A percentile compares a stretch with the other conserved stretches of the same genome.
phyloP scores from a whole-genome alignment of 2,329 filamentous ascomycete species.

The Colletotrichum sojae region DNA sequence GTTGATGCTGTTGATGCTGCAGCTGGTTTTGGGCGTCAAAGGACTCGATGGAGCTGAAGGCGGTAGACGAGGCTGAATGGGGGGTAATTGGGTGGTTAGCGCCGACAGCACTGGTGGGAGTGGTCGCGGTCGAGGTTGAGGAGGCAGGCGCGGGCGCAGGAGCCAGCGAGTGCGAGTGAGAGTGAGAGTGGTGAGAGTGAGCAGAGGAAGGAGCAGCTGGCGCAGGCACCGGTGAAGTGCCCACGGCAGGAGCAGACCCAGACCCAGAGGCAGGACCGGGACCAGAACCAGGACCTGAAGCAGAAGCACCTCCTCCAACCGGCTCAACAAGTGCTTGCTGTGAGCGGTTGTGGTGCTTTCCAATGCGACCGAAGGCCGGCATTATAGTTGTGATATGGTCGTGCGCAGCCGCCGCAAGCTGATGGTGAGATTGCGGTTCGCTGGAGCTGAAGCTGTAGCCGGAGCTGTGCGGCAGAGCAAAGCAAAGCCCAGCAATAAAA shows the following conservation, averaged over 20 bases:
- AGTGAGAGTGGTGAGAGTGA: slow-evolving; percentile 34
- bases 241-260: slow-evolving; percentile 43
- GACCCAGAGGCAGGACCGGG: no score
- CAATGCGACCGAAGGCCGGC: slow-evolving; percentile 68
- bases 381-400: slow-evolving; percentile 53
- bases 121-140: slow-evolving; percentile 36
- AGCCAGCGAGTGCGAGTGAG: slow-evolving; percentile 31
- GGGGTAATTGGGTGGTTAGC: slow-evolving; percentile 50
- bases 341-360: slow-evolving; percentile 70
- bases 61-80: slow-evolving; percentile 63
- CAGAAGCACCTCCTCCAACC: slow-evolving; percentile 49
- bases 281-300: no score
- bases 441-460: neutral
- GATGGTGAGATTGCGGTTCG: neutral
- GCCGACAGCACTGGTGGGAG: slow-evolving; percentile 43
- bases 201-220: slow-evolving; percentile 27
- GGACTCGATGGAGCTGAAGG: slow-evolving; percentile 63
- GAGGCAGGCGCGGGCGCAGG: slow-evolving; percentile 42
- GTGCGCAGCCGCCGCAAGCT: slow-evolving; percentile 32
- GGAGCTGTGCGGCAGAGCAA: slow-evolving; percentile 8
- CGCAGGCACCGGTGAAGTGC: slow-evolving; percentile 25
- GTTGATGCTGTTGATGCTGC: slow-evolving; percentile 45
- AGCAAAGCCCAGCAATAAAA: neutral
- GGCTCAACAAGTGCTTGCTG: slow-evolving; percentile 68
- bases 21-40: slow-evolving; percentile 53